phyloP scores from a whole-genome alignment of 1,284 basidiomycete species.

The Pseudozyma pruni region DNA sequence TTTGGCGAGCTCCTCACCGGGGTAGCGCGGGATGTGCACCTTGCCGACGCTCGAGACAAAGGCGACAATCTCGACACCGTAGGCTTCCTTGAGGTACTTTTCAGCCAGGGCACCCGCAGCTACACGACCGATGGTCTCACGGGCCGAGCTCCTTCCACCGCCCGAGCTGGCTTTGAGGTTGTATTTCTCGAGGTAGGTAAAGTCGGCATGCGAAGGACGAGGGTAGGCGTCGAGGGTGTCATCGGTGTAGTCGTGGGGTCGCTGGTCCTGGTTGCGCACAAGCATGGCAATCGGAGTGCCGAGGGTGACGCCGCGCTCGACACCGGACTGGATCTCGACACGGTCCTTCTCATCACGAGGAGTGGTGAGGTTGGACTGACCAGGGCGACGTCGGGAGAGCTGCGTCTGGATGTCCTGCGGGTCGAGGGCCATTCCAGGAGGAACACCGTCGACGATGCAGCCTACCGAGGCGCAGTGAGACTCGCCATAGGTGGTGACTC shows the following conservation, averaged over 20 bases:
- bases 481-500: conserved; percentile 97
- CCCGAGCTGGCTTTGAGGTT: conserved; percentile 96
- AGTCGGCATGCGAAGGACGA: conserved; percentile 96
- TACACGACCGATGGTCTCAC: conserved; percentile 97
- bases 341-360: conserved; percentile 93
- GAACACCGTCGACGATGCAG: conserved; percentile 95
- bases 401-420: conserved; percentile 90
- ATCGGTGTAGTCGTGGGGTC: conserved; percentile 95
- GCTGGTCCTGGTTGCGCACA: conserved; percentile 97
- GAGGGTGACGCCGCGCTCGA: conserved; percentile 92
- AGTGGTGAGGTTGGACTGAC: conserved; percentile 95
- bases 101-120: conserved; percentile 98
- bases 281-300: conserved; percentile 96
- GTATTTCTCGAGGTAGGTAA: conserved; percentile 98
- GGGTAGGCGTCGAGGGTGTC: conserved; percentile 91
- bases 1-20: conserved; percentile 54
- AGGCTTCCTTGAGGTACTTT: conserved; percentile 87
- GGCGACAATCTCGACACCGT: conserved; percentile 93
- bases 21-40: conserved; percentile 75
- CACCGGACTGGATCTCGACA: conserved; percentile 92
- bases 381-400: conserved; percentile 88
- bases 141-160: conserved; percentile 90
- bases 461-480: conserved; percentile 97
- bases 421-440: conserved; percentile 85
- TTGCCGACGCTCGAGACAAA: conserved; percentile 97